Evolutionary conservation across 2,329 filamentous ascomycete genomes (phyloP).

Genomic region (Ophiostoma pallidulum): DNA sequence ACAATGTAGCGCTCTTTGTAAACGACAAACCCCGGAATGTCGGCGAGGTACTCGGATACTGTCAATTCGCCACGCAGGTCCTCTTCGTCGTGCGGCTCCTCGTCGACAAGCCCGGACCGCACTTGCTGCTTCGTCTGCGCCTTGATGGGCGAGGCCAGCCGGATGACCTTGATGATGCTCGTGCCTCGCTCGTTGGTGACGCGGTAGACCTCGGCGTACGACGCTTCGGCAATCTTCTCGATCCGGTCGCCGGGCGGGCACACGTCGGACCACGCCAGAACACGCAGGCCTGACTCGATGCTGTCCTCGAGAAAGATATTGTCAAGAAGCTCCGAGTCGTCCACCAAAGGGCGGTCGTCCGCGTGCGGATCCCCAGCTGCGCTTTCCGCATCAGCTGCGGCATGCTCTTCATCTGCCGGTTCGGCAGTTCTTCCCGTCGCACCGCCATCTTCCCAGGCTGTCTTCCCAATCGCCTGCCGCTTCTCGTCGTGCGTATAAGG

Average conservation of each 20-base stretch:
- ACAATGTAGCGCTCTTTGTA: constrained; percentile 57
- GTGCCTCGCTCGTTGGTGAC: constrained; percentile 49
- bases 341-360: not conserved
- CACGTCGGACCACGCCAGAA: constrained; percentile 48
- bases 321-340: constrained; percentile 10
- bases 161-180: constrained; percentile 57
- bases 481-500: too few relatives aligned
- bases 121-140: constrained; percentile 48
- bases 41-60: constrained; percentile 55
- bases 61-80: constrained; percentile 50
- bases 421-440: too few relatives aligned
- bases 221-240: constrained; percentile 57
- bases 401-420: too few relatives aligned
- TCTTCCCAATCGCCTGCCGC: not conserved
- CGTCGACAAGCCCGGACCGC: constrained; percentile 45
- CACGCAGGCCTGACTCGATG: constrained; percentile 26
- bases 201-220: constrained; percentile 57
- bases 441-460: not conserved
- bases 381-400: too few relatives aligned
- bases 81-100: constrained; percentile 45
- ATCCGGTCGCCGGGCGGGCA: constrained; percentile 44
- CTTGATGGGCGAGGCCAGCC: constrained; percentile 48
- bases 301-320: constrained; percentile 10
- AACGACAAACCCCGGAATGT: constrained; percentile 55
- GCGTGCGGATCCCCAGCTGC: not conserved